A percentile compares a stretch with the other conserved stretches of the same genome.
Conservation (phyloP, 345 rosid species). For the Eucalyptus brandiana region DNA sequence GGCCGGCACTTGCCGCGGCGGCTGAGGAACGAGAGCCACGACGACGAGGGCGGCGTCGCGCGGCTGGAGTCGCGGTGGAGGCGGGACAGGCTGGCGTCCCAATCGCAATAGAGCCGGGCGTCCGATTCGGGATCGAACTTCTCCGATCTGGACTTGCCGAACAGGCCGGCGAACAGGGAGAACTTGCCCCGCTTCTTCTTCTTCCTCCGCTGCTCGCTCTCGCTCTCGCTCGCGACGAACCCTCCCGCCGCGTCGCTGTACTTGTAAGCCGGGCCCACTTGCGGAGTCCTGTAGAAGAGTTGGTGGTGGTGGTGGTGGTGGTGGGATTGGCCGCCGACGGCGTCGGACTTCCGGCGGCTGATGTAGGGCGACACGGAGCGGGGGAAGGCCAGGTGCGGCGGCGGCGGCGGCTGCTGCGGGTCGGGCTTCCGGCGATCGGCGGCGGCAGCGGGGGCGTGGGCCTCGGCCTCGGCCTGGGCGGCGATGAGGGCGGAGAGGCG, state of each 20-base stretch:
- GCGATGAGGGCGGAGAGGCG: conserved; percentile 42
- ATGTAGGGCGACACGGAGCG: conserved; percentile 79
- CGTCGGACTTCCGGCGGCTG: conserved; percentile 54
- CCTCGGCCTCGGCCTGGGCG: conserved; percentile 27
- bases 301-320: neutral
- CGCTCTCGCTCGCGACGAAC: neutral
- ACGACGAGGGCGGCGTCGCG: conserved; percentile 25
- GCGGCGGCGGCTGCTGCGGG: conserved; percentile 1
- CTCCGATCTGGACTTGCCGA: conserved; percentile 60
- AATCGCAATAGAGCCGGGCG: neutral
- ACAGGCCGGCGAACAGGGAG: conserved; percentile 37
- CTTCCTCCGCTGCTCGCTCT: conserved; percentile 5
- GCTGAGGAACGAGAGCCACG: conserved; percentile 48
- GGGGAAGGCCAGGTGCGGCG: conserved; percentile 57
- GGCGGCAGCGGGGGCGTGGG: neutral
- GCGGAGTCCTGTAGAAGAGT: conserved; percentile 69
- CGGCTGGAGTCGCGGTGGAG: conserved; percentile 4
- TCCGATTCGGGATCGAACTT: neutral
- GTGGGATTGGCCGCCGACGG: neutral
- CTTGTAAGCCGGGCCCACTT: conserved; percentile 25
- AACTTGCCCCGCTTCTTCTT: conserved; percentile 15
- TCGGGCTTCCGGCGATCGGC: conserved; percentile 5
- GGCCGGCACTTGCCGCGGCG: conserved; percentile 32
- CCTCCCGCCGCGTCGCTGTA: conserved; percentile 5
- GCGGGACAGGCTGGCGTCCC: neutral